phyloP scores from a whole-genome alignment of 371 early-diverging fungal species.

The Mucor indicus region DNA sequence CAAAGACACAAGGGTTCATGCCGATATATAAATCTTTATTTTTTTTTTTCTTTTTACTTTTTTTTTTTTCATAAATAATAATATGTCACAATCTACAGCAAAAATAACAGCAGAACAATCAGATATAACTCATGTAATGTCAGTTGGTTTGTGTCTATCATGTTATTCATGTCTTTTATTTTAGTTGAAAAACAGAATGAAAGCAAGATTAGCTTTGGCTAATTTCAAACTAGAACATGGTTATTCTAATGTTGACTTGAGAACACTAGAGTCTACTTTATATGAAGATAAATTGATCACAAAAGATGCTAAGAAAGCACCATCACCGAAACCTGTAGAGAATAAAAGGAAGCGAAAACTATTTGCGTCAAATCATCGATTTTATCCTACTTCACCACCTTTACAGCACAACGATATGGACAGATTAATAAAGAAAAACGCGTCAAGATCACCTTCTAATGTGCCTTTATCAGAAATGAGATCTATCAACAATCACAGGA shows the following conservation, averaged over 20 bases:
- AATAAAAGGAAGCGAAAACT: constrained; percentile 8
- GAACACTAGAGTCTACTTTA: constrained; percentile 19
- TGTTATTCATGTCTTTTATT: neutral
- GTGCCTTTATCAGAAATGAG: constrained; percentile 9
- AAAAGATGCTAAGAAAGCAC: neutral
- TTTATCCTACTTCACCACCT: constrained; percentile 17
- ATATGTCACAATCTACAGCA: neutral
- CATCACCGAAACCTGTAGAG: neutral
- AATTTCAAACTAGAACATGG: constrained; percentile 36
- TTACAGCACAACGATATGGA: constrained; percentile 8
- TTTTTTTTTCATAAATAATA: no score
- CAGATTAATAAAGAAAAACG: constrained; percentile 13
- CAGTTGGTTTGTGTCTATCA: neutral
- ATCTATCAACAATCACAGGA: neutral
- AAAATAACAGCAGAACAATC: neutral
- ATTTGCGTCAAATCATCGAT: constrained; percentile 9
- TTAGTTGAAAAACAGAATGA: constrained; percentile 17
- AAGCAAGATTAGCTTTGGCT: constrained; percentile 31
- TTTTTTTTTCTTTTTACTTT: neutral
- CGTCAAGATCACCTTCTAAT: constrained; percentile 1
- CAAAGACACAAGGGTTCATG: neutral
- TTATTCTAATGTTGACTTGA: constrained; percentile 26
- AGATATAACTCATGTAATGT: neutral
- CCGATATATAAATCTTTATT: neutral
- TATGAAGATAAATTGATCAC: neutral